phyloP scores from a whole-genome alignment of 352 stramenopile genomes.

The Phytophthora brassicae region DNA sequence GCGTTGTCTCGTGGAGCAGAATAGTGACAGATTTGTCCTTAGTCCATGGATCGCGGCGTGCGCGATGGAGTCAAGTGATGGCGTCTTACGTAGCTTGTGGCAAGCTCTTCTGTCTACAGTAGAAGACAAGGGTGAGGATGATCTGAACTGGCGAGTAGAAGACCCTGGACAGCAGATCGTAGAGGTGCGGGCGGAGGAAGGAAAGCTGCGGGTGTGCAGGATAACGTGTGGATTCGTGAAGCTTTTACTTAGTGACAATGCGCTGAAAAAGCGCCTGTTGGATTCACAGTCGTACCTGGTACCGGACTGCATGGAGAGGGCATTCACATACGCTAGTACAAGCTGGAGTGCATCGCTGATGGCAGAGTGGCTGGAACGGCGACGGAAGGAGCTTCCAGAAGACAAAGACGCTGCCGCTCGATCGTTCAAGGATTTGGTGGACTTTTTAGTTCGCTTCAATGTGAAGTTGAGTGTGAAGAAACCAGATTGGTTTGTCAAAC shows the following conservation, averaged over 20 bases:
- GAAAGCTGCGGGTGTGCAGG: slow-evolving; percentile 39
- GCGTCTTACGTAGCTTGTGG: slow-evolving; percentile 52
- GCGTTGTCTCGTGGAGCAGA: slow-evolving; percentile 72
- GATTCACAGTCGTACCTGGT: slow-evolving; percentile 41
- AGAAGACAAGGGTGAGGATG: slow-evolving; percentile 9
- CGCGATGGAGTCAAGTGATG: slow-evolving; percentile 57
- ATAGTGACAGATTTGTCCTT: slow-evolving; percentile 74
- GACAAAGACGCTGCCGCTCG: not conserved
- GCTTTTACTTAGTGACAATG: slow-evolving; percentile 37
- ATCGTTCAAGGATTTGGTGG: slow-evolving; percentile 38
- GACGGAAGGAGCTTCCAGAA: slow-evolving; percentile 17
- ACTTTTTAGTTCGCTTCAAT: slow-evolving; percentile 46
- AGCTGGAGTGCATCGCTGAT: slow-evolving; percentile 46
- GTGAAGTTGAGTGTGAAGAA: slow-evolving; percentile 61
- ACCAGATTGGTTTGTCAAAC: slow-evolving; percentile 73
- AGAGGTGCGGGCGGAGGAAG: slow-evolving; percentile 53
- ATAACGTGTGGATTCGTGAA: slow-evolving; percentile 49
- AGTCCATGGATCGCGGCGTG: slow-evolving; percentile 74
- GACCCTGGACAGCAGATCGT: slow-evolving; percentile 52
- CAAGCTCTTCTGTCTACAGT: slow-evolving; percentile 35
- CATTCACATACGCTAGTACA: slow-evolving; percentile 46
- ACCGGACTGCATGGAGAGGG: slow-evolving; percentile 49
- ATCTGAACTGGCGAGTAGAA: slow-evolving; percentile 41
- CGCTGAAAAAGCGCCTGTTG: slow-evolving; percentile 27
- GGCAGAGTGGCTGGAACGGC: slow-evolving; percentile 27